Conservation (phyloP, 805 yeast genomes). For the Clavispora phyllophila region DNA sequence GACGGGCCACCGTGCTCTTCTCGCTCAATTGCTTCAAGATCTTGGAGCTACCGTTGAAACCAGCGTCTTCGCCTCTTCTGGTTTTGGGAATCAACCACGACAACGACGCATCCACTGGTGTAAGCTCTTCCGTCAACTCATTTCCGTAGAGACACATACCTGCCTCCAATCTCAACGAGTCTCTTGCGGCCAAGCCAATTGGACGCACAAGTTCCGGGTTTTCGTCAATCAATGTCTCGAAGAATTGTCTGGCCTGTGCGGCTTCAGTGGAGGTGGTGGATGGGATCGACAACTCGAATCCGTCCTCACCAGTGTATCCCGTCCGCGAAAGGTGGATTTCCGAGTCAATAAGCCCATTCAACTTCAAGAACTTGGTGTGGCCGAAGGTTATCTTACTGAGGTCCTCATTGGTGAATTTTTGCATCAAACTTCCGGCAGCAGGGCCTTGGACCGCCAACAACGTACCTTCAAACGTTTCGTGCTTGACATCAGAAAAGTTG, state of each 20-base stretch:
- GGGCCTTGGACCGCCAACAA: slow-evolving; percentile 95
- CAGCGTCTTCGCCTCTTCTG: slow-evolving; percentile 48
- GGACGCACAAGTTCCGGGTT: slow-evolving; percentile 61
- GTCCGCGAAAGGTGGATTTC: slow-evolving; percentile 82
- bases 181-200: slow-evolving; percentile 97
- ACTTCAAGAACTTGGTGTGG: slow-evolving; percentile 45
- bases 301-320: slow-evolving; percentile 98
- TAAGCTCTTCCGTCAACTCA: slow-evolving; percentile 71
- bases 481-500: slow-evolving; percentile 33
- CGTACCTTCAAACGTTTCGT: slow-evolving; percentile 57
- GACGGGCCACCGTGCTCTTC: slow-evolving; percentile 50
- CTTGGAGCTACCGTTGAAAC: slow-evolving; percentile 72
- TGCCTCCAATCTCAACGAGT: slow-evolving; percentile 90
- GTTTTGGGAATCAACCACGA: slow-evolving; percentile 86
- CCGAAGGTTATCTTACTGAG: slow-evolving; percentile 72
- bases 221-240: slow-evolving; percentile 52
- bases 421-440: slow-evolving; percentile 60
- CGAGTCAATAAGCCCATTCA: slow-evolving; percentile 37
- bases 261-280: slow-evolving; percentile 35
- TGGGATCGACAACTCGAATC: slow-evolving; percentile 86
- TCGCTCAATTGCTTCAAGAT: slow-evolving; percentile 69
- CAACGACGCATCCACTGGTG: slow-evolving; percentile 86
- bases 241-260: slow-evolving; percentile 50
- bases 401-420: slow-evolving; percentile 55
- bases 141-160: slow-evolving; percentile 98